Base-by-base conservation (phyloP, 2,329 filamentous ascomycete species). In the Colletotrichum karsti region DNA sequence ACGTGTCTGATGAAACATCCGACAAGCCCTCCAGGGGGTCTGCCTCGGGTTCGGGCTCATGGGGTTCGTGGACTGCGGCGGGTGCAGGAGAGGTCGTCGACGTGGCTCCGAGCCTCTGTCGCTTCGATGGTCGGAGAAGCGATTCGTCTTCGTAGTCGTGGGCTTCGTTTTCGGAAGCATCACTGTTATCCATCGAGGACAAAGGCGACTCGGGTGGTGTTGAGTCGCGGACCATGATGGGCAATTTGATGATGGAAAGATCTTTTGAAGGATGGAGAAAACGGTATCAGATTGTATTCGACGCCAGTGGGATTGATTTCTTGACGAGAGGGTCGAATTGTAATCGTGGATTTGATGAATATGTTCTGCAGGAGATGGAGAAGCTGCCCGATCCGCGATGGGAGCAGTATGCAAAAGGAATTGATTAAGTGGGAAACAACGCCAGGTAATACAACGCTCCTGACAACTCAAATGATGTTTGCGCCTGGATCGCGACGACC, bases 1-100 rank as follows among this genome's bases (percentile, higher is more conserved):
- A 95, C 55, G 93, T 97, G 80, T 99, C 96, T 59, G 93, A 94
- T 7, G 94, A 97, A 68, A 98, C 91, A 60, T 94, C 92, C 57
- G 89, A 89, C 81, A 88, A 81, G 73, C 83, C 85, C 68, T 88
- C 86, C 46, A 89, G 81, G 72, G 87, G 79, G 78, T 90, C 79
- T 67, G 86, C 78, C 57, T 85, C 81, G 12, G 81, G 81, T 20
- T 70, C 70, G 8, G 64, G 41, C 28, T 71, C 70, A 8, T 58
- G 67, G 3, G 41, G 63, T 41, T 71, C 67, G 18, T 64, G 62
- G 46, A 61, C 69, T 35, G 84, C 78, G 10, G 85, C 85, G 3
- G 85, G 88, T 8, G 85, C 85, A 3, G 85, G 88, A 22, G 86
- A 85, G 65, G 76, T 77, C 46, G 76, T 73, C 12, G 78, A 79